These are phyloP conservation scores for Colletotrichum liaoningense DNA, from an alignment of 2,329 filamentous ascomycete genomes.

Conservation along the genomic window DNA sequence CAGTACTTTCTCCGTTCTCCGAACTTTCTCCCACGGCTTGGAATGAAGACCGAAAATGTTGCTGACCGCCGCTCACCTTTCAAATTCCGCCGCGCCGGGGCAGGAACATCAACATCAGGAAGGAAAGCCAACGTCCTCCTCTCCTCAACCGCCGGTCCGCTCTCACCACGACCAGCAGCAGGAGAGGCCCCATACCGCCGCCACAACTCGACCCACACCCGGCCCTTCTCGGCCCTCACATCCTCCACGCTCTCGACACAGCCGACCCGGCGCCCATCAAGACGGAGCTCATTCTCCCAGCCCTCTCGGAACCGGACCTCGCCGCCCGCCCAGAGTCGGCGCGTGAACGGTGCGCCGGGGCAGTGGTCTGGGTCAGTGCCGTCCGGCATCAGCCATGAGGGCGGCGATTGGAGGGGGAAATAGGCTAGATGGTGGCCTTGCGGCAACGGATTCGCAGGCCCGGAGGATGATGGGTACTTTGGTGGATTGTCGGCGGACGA, in stretches of 20 bases:
- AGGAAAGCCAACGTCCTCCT: slow-evolving; percentile 65
- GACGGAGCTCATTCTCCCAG: slow-evolving; percentile 43
- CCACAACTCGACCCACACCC: slow-evolving; percentile 63
- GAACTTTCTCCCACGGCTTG: neutral
- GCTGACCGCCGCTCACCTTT: slow-evolving; percentile 41
- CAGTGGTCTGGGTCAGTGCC: slow-evolving; percentile 86
- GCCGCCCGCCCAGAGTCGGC: slow-evolving; percentile 92
- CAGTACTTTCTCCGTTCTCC: neutral
- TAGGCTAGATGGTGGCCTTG: slow-evolving; percentile 86
- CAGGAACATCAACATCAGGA: slow-evolving; percentile 42
- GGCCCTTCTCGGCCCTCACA: slow-evolving; percentile 45
- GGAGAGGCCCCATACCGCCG: slow-evolving; percentile 53
- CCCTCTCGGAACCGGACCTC: slow-evolving; percentile 65
- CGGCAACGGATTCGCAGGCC: slow-evolving; percentile 53
- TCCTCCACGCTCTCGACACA: slow-evolving; percentile 60
- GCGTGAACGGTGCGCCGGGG: slow-evolving; percentile 77
- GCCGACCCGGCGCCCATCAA: slow-evolving; percentile 52
- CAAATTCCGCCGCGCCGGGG: slow-evolving; percentile 38
- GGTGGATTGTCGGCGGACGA: slow-evolving; percentile 24
- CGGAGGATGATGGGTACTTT: slow-evolving; percentile 20
- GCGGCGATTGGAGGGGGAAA: slow-evolving; percentile 78
- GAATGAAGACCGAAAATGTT: neutral
- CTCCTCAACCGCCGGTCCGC: slow-evolving; percentile 54
- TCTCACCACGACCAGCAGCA: slow-evolving; percentile 8
- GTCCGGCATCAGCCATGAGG: slow-evolving; percentile 76